These are phyloP conservation scores for Coniochaeta sp. DNA, from an alignment of 2,329 filamentous ascomycete species.

Conservation along the genomic window DNA sequence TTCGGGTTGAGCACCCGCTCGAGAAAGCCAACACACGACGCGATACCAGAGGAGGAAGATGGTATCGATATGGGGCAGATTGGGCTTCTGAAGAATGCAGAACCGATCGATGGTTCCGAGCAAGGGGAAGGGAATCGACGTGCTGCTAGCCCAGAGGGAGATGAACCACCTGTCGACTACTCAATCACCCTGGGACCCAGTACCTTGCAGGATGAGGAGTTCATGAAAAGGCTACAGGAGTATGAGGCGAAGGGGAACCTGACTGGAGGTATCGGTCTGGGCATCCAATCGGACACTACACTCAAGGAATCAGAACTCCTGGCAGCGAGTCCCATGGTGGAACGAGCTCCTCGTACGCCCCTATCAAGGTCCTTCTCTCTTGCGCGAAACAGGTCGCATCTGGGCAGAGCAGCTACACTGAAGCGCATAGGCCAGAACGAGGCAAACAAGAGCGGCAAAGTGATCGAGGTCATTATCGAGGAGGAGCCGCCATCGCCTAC, in stretches of 20 bases:
- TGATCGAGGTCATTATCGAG: constrained; percentile 52
- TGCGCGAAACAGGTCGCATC: constrained; percentile 6
- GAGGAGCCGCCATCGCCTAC: constrained; percentile 15
- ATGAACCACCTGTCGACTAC: constrained; percentile 35
- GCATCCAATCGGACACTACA: constrained; percentile 39
- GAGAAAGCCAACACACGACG: constrained; percentile 16
- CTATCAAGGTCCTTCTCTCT: constrained; percentile 30
- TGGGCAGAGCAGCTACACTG: constrained; percentile 30
- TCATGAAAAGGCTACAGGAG: constrained; percentile 37
- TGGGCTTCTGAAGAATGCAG: constrained; percentile 32
- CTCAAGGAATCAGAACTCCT: constrained; percentile 46
- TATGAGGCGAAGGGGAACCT: constrained; percentile 48
- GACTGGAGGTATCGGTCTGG: constrained; percentile 51
- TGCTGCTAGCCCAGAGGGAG: constrained; percentile 12
- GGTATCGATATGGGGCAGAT: constrained; percentile 31
- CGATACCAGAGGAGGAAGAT: constrained; percentile 32
- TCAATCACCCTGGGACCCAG: constrained; percentile 38
- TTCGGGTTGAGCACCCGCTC: constrained; percentile 8
- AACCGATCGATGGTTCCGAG: constrained; percentile 26
- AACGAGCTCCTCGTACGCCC: constrained; percentile 18
- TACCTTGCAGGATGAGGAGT: constrained; percentile 35
- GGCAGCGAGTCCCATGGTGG: constrained; percentile 24
- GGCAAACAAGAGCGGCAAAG: constrained; percentile 52
- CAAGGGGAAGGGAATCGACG: constrained; percentile 19
- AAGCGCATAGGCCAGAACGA: constrained; percentile 47